These are phyloP conservation scores for Globisporangium megalacanthum DNA, from an alignment of 352 stramenopile genomes.

Conservation along the genomic window DNA sequence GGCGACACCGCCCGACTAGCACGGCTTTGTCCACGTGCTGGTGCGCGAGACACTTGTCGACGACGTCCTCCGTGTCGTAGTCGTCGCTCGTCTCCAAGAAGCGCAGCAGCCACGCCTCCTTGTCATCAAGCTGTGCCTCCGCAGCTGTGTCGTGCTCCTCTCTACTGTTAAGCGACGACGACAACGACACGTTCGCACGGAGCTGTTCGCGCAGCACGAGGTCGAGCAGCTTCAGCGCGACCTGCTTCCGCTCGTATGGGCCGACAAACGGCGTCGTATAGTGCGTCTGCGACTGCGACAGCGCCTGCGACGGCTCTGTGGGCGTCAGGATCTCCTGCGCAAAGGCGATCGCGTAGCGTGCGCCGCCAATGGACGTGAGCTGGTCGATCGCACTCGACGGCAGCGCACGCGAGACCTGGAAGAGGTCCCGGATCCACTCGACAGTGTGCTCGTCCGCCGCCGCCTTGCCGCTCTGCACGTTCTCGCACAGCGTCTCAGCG, in stretches of 20 bases:
- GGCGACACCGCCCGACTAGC: slow-evolving; percentile 38
- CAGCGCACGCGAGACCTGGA: slow-evolving; percentile 58
- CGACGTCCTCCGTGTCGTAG: slow-evolving; percentile 54
- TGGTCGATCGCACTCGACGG: slow-evolving; percentile 68
- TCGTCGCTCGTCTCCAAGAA: slow-evolving; percentile 57
- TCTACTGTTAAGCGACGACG: background rate
- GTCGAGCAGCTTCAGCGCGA: slow-evolving; percentile 48
- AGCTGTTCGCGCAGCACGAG: slow-evolving; percentile 60
- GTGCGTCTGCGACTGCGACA: background rate
- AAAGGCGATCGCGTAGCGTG: slow-evolving; percentile 54
- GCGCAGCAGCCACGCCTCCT: slow-evolving; percentile 42
- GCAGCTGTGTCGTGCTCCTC: background rate
- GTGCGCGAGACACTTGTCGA: slow-evolving; percentile 63
- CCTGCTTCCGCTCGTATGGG: slow-evolving; percentile 32
- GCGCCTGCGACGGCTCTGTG: background rate
- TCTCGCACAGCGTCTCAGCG: slow-evolving; percentile 67
- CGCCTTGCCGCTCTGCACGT: slow-evolving; percentile 20
- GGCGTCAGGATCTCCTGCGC: slow-evolving; percentile 38
- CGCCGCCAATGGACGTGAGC: slow-evolving; percentile 47
- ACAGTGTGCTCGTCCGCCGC: slow-evolving; percentile 22
- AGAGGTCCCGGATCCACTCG: slow-evolving; percentile 75
- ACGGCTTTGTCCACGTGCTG: slow-evolving; percentile 67
- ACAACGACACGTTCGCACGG: slow-evolving; percentile 15
- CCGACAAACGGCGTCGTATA: slow-evolving; percentile 20
- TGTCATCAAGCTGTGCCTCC: slow-evolving; percentile 17